Base-by-base conservation (phyloP, 441 rosid species). In the Gossypium gossypioides region DNA sequence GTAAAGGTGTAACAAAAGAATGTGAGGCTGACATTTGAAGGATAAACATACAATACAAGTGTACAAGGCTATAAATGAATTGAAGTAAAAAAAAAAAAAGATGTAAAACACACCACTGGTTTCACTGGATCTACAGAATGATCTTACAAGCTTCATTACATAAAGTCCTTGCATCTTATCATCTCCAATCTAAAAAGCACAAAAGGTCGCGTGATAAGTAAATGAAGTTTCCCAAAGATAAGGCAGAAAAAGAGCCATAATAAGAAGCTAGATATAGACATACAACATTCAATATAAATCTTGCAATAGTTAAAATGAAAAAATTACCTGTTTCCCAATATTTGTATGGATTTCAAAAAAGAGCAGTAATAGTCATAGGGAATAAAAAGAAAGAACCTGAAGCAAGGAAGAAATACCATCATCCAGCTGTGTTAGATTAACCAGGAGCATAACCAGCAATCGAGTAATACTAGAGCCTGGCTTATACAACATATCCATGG, bases 131-230 rank as follows among this genome's bases (percentile, higher is more conserved):
- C 91, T 84, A 76, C 96, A 88, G 55, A 91, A 93, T 75, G 98
- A 93, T 77, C 98, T 88, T 73, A 91, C 94, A 34, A 93, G 98
- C 90, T 86, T 91, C 95, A 90, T 88, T 67, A 89, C 75, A 74
- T 87, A 79, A 59, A 90, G 75, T 52, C 96, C 96, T 81, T 86
- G 90, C 83, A 90, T 76, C 80, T 86, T 90, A 80, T 93, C 94
- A 61, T 89, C 92, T 16, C 78, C 92, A 69, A 77, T 79, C 98
- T 93, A 79, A 62, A 80, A 84, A 75, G 55, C 76, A 81, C 34
- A 72, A 18, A 72, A 76, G 72, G 58, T 50, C 44, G 8, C 44
- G 52, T 6, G 10, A 27, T 74, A 13, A 57, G 21, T 51, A 56
- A 48, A 52, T 72, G 66, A 69, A 57, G 13, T 65, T 54, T 19